These are phyloP conservation scores for Dothistroma pini DNA, from an alignment of 2,329 filamentous ascomycete species.

Conservation along the genomic window DNA sequence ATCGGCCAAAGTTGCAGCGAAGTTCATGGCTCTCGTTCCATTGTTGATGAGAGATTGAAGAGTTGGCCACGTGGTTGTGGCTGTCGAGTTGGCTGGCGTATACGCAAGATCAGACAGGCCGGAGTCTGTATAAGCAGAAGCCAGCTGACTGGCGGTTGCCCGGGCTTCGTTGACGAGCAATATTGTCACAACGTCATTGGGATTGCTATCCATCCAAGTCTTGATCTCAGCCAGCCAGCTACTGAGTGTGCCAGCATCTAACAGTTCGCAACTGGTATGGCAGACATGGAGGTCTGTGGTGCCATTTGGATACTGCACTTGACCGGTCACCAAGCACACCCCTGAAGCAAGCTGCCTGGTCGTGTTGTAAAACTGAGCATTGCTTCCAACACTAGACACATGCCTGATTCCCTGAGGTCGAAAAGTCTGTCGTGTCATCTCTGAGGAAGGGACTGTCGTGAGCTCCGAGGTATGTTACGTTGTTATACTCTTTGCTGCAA, in stretches of 20 bases:
- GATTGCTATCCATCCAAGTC: slow-evolving; percentile 59
- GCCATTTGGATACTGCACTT: slow-evolving; percentile 53
- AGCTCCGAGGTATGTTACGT: slow-evolving; percentile 59
- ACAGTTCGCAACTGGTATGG: slow-evolving; percentile 59
- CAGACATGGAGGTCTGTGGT: slow-evolving; percentile 55
- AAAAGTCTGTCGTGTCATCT: slow-evolving; percentile 18
- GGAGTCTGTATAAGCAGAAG: slow-evolving; percentile 49
- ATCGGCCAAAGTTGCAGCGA: slow-evolving; percentile 80
- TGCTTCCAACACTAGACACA: background rate
- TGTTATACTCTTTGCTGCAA: slow-evolving; percentile 56
- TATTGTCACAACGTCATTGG: slow-evolving; percentile 83
- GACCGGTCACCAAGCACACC: slow-evolving; percentile 61
- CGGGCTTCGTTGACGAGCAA: slow-evolving; percentile 71
- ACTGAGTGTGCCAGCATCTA: slow-evolving; percentile 51
- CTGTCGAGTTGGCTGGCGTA: slow-evolving; percentile 32
- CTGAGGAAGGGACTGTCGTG: slow-evolving; percentile 60
- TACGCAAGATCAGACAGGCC: slow-evolving; percentile 47
- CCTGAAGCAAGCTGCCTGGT: slow-evolving; percentile 58
- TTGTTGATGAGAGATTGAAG: slow-evolving; percentile 69
- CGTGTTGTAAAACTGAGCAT: slow-evolving; percentile 48
- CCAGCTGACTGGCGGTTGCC: slow-evolving; percentile 45
- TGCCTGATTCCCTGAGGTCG: slow-evolving; percentile 52
- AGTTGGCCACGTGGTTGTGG: slow-evolving; percentile 71
- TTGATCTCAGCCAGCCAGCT: slow-evolving; percentile 57
- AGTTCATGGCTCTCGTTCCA: slow-evolving; percentile 51